Base-by-base conservation (phyloP, 495 filamentous ascomycete genomes). In the Oleoguttula mirabilis region DNA sequence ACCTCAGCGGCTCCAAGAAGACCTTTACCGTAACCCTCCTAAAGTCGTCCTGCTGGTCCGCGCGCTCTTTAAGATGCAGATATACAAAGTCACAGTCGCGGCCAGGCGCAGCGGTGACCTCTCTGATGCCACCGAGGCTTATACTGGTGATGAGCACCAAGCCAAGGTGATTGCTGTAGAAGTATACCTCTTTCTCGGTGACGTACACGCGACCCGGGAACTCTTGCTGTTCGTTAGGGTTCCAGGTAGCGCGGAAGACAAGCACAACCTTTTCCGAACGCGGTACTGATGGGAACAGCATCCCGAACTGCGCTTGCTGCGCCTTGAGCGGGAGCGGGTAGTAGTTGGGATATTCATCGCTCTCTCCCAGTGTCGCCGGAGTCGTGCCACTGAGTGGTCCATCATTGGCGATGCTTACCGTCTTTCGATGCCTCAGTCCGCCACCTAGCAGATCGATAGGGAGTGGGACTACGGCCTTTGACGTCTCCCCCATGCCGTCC, bases 131-230 rank as follows among this genome's bases (percentile, higher is more conserved):
- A n/a, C 75, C 69, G 32, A 98, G 67, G 25, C 70, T 73, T 24
- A 84, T 71, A 15, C 71, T 72, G 24, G 84, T 83, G 1, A 84
- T 86, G 34, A 95, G 66, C 0, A 94, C 84, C 21, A 98, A 68
- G n/a, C 90, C 90, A 53, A 92, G 72, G 50, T 94, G 80, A 57
- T 96, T 77, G 39, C 87, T 92, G 64, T 94, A 98, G 58, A 98
- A 98, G 55, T 92, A 95, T 47, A 96, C 74, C 24, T 87, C 78
- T 37, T 75, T 75, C 3, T 76, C 70, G 1, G 92, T 96, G 33
- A 94, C 78, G 58, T 88, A 98, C 16, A 87, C 80, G 40, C 90
- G 70, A 0, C 90, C 92, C 32, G 88, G 82, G 41, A 87, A 81
- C 39, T 85, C 80, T 61, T 86, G 83, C 43, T 76, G 72, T 4